Evolutionary conservation across 78 protist species (phyloP), one percentile per base, ranked within the genome.

Genomic region (Acrasis kona): DNA sequence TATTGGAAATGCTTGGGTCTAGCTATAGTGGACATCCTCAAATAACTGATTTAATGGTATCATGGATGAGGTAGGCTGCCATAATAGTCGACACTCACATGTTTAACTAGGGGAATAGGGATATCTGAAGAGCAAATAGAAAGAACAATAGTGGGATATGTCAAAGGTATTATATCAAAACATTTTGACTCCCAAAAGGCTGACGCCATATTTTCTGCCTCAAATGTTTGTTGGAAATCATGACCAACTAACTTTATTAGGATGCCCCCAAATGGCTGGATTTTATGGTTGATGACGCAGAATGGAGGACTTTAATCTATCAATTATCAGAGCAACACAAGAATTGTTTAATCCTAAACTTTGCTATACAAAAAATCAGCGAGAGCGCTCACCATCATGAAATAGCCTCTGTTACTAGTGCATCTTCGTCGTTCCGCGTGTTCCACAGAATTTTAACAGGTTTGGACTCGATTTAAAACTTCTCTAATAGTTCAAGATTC

Each of bases 231-330:
- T 50, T 19, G 19, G 19, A 19, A n/a, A n/a, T 50, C 19, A 19
- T 50, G 19, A n/a, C 19, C 19, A n/a, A 50, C 19, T 50, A n/a
- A n/a, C 19, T 50, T 50, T 72, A 6, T 5, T 37, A 67, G 76
- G 57, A 38, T 12, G 10, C 76, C 2, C 65, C 76, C 4, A 2
- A 1, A 40, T 72, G 76, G 76, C n/a, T 72, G 32, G 57, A 72
- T 64, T 3, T 1, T 38, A 72, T 72, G 76, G 12, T 72, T 67
- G 6, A 41, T n/a, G 8, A 72, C 2, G 10, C 5, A 40, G 10
- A 41, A 27, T 72, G 76, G 76, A 38, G 76, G 19, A 6, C 41
- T 27, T 40, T 72, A 38, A 72, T 72, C 57, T 72, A 72, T 19
- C 29, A 64, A 19, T 40, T 72, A 19, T 72, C 67, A 6, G 76